Conservation (phyloP, 805 yeast species). For the Metschnikowia picachoensis region DNA sequence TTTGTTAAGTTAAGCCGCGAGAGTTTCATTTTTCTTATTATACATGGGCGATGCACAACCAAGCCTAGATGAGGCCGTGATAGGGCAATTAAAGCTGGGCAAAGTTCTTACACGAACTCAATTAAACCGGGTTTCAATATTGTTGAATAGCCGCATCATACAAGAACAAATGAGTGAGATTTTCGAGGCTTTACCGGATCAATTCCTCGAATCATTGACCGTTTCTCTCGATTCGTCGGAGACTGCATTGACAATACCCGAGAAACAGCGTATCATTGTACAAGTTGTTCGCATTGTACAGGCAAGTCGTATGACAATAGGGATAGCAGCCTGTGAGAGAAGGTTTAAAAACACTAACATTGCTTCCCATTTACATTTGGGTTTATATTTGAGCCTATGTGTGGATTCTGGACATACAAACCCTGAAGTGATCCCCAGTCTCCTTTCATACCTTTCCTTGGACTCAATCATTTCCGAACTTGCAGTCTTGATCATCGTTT, state of each 20-base stretch:
- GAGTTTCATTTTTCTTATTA: background rate
- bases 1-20: background rate
- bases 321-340: too few relatives aligned
- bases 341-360: background rate
- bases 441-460: background rate
- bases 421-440: constrained; percentile 1
- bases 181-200: too few relatives aligned
- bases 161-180: too few relatives aligned
- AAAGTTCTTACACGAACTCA: background rate
- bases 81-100: constrained; percentile 2
- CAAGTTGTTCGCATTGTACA: too few relatives aligned
- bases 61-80: background rate
- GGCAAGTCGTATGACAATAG: too few relatives aligned
- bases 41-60: background rate
- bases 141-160: background rate
- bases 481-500: background rate
- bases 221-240: too few relatives aligned
- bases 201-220: too few relatives aligned
- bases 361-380: constrained; percentile 4
- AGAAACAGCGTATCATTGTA: too few relatives aligned
- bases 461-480: background rate
- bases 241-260: too few relatives aligned
- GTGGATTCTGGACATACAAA: background rate
- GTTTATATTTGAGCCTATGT: constrained; percentile 5
- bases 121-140: background rate